phyloP scores from a whole-genome alignment of 140 eudicot species.

The Stevia rebaudiana region DNA sequence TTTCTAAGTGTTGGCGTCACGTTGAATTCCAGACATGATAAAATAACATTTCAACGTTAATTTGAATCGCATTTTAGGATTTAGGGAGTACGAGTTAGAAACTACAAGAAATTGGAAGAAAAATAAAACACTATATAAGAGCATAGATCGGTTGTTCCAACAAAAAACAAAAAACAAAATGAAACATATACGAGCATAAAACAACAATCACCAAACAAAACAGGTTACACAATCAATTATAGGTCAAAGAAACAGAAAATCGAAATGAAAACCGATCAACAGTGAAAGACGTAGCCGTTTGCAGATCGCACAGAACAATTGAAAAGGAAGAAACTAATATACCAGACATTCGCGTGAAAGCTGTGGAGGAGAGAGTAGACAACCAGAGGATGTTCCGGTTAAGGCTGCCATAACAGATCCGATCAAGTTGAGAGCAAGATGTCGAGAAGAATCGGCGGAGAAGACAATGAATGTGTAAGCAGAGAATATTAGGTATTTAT shows the following conservation, averaged over 20 bases:
- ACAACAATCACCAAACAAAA: not conserved
- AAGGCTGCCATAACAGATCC: conserved; percentile 26
- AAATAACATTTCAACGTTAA: too few species aligned
- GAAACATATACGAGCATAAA: not conserved
- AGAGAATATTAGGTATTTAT: conserved; percentile 20
- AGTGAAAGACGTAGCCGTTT: not conserved
- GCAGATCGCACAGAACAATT: not conserved
- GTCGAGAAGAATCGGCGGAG: conserved; percentile 31
- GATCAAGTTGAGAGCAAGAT: not conserved
- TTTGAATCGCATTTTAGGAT: not conserved
- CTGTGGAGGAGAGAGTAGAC: not conserved
- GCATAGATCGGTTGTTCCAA: too few species aligned
- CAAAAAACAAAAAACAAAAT: not conserved
- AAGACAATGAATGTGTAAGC: conserved; percentile 4
- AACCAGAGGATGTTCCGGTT: conserved; percentile 18
- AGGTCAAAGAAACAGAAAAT: not conserved
- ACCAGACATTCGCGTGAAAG: conserved; percentile 20
- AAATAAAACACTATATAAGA: not conserved
- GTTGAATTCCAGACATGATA: too few species aligned
- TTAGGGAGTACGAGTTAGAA: not conserved
- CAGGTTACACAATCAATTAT: not conserved
- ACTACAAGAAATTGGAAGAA: not conserved
- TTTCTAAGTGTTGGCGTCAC: not conserved
- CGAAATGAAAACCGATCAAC: conserved; percentile 2
- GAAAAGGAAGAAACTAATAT: not conserved